Conservation (phyloP, 2,329 filamentous ascomycete genomes). For the Trichoderma atroviride region DNA sequence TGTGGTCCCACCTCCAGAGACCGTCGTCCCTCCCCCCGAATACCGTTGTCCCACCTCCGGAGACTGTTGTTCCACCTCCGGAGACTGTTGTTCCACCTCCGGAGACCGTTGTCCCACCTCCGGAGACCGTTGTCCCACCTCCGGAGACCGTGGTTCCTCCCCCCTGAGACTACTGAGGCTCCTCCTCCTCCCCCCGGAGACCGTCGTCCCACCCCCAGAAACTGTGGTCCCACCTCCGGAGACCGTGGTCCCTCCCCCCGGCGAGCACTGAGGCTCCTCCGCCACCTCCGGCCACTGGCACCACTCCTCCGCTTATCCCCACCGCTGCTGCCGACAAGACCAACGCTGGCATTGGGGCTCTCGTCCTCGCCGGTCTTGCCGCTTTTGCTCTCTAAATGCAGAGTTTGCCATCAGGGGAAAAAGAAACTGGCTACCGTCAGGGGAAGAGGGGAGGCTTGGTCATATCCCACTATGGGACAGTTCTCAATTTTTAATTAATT, state of each 20-base stretch:
- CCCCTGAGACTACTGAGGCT: conserved; percentile 18
- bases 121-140: no score
- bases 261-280: conserved; percentile 21
- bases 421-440: background rate
- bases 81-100: background rate
- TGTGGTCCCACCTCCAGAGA: no score
- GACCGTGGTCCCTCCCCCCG: conserved; percentile 22
- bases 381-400: conserved; percentile 42
- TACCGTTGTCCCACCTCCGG: no score
- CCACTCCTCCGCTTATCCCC: conserved; percentile 35
- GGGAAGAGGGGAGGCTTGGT: background rate
- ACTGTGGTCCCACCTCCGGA: conserved; percentile 20
- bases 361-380: conserved; percentile 45
- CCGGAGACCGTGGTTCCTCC: conserved; percentile 4
- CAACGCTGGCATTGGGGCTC: conserved; percentile 41
- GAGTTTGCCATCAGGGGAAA: background rate
- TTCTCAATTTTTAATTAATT: conserved; percentile 13
- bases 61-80: no score
- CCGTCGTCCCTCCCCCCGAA: no score
- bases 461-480: conserved; percentile 15
- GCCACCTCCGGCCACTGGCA: conserved; percentile 25
- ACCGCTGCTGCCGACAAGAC: conserved; percentile 44
- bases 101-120: background rate
- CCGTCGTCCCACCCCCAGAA: no score
- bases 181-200: conserved; percentile 24